Percentiles rank a stretch among this genome's conserved stretches.
Conservation (phyloP, 2,329 filamentous ascomycete species). For the Fusarium longipes region DNA sequence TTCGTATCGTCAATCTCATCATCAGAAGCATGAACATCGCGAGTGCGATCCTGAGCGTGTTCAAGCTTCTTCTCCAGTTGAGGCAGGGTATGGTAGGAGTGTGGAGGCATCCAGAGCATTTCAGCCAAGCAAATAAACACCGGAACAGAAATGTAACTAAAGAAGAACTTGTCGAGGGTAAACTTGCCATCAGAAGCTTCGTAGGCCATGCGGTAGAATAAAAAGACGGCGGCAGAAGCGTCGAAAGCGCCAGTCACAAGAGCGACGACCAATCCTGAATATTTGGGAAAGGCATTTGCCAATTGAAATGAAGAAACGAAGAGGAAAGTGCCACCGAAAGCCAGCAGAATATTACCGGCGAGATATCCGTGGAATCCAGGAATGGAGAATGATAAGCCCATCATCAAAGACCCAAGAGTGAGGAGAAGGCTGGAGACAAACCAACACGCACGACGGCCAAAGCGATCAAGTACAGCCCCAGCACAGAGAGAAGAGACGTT, state of each 20-base stretch:
- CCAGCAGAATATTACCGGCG: constrained; percentile 77
- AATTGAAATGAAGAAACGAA: constrained; percentile 86
- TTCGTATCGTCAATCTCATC: constrained; percentile 61
- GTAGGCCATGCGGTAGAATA: constrained; percentile 78
- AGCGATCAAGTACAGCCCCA: constrained; percentile 84
- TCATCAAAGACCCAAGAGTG: constrained; percentile 73
- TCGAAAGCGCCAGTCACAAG: constrained; percentile 85
- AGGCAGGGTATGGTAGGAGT: constrained; percentile 53
- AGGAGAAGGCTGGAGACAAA: constrained; percentile 77
- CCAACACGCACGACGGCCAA: constrained; percentile 80
- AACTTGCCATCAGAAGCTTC: constrained; percentile 61
- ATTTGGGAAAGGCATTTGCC: constrained; percentile 80
- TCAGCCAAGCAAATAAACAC: constrained; percentile 53
- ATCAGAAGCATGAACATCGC: constrained; percentile 65
- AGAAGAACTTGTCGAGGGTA: constrained; percentile 55
- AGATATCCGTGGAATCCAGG: constrained; percentile 77
- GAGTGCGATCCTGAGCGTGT: constrained; percentile 49
- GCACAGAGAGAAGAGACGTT: constrained; percentile 87
- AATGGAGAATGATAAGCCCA: constrained; percentile 74
- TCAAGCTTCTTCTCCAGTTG: constrained; percentile 56
- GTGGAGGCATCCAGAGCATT: constrained; percentile 53
- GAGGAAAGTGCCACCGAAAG: constrained; percentile 80
- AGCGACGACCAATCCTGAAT: constrained; percentile 80
- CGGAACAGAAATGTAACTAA: constrained; percentile 53
- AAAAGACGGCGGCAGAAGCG: constrained; percentile 80